Percentiles rank a stretch among this genome's conserved stretches.
Conservation (phyloP, 1,284 basidiomycete genomes). For the Sporisorium graminicola region DNA sequence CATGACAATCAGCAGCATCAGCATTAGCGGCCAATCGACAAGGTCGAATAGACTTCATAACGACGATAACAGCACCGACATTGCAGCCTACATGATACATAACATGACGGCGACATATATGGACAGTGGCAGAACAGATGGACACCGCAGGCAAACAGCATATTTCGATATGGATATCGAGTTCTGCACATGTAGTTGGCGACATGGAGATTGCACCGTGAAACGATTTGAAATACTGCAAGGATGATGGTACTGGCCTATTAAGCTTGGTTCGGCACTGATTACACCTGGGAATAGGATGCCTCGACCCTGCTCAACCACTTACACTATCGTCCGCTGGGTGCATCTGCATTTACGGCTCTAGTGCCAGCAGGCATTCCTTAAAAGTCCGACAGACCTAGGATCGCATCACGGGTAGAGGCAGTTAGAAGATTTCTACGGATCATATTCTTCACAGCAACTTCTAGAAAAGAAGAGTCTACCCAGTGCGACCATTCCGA, state of each 20-base stretch:
- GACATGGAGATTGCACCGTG: background rate
- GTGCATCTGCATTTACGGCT: background rate
- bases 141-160: background rate
- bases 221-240: background rate
- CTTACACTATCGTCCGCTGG: background rate
- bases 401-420: background rate
- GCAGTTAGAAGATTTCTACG: background rate
- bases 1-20: constrained; percentile 2
- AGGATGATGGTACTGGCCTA: background rate
- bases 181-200: background rate
- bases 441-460: background rate
- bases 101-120: background rate
- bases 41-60: background rate
- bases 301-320: background rate
- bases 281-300: background rate
- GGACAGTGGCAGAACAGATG: background rate
- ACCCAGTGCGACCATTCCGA: background rate
- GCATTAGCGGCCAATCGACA: constrained; percentile 8
- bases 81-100: no score
- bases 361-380: background rate
- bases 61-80: no score
- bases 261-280: background rate
- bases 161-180: background rate
- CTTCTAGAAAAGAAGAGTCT: background rate
- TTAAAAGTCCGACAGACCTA: background rate